Evolutionary conservation across 352 stramenopile species (phyloP).

Genomic region (Phytophthora pisi): DNA sequence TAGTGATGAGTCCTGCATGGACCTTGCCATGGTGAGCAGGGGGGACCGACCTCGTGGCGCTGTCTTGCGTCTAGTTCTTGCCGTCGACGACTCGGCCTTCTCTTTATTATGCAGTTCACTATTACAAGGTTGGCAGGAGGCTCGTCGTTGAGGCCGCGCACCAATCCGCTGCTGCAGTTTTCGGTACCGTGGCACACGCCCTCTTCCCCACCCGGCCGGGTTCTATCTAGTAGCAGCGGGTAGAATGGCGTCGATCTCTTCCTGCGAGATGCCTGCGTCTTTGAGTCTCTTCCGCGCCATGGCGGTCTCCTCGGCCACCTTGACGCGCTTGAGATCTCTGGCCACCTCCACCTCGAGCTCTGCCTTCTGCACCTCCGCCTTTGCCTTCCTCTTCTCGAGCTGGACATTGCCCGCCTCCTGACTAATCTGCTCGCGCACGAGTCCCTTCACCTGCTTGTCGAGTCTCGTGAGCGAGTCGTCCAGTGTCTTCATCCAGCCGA

Average conservation of each 20-base stretch:
- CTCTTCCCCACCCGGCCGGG: not conserved
- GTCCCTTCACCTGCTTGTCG: conserved; percentile 34
- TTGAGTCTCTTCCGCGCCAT: conserved; percentile 38
- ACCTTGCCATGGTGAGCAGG: not conserved
- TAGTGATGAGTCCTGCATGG: conserved; percentile 5
- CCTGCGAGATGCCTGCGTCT: conserved; percentile 37
- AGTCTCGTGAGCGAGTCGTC: conserved; percentile 33
- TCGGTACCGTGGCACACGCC: not conserved
- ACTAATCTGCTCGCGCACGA: conserved; percentile 28
- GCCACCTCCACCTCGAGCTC: conserved; percentile 37
- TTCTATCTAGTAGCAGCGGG: conserved; percentile 28
- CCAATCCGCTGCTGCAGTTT: not conserved
- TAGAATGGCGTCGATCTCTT: conserved; percentile 39
- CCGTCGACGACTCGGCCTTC: conserved; percentile 15
- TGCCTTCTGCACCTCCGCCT: conserved; percentile 37
- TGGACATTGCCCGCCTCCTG: conserved; percentile 22
- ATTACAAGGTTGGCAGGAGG: conserved; percentile 28
- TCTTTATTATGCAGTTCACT: conserved; percentile 31
- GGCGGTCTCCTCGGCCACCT: conserved; percentile 35
- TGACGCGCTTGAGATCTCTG: conserved; percentile 39
- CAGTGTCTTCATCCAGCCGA: conserved; percentile 40
- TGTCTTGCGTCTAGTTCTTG: conserved; percentile 3
- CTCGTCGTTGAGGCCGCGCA: conserved; percentile 1
- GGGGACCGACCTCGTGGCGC: not conserved
- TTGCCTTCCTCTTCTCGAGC: conserved; percentile 34